Evolutionary conservation across 2,329 filamentous ascomycete genomes (phyloP).

Genomic region (Bimuria novae-zelandiae): DNA sequence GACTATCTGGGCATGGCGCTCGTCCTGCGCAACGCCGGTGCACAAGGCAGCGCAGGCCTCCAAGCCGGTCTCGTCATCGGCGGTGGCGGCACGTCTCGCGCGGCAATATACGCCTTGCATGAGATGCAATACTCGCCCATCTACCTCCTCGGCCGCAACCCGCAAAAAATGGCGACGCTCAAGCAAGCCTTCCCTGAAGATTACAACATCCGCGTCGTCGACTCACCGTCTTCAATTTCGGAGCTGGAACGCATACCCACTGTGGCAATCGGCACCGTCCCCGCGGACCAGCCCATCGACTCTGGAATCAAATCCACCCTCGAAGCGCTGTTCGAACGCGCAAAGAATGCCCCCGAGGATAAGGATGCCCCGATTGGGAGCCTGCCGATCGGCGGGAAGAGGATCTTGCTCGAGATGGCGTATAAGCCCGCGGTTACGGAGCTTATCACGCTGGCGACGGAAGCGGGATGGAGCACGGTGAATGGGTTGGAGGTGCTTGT

Average conservation of each 20-base stretch:
- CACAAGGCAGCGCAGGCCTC: constrained; percentile 38
- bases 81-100: constrained; percentile 87
- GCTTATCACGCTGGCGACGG: constrained; percentile 80
- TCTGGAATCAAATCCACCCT: constrained; percentile 69
- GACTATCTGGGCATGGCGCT: constrained; percentile 93
- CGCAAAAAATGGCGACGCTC: constrained; percentile 69
- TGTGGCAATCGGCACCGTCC: constrained; percentile 88
- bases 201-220: constrained; percentile 67
- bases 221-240: constrained; percentile 56
- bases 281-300: constrained; percentile 84
- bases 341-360: constrained; percentile 21
- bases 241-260: constrained; percentile 57
- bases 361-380: constrained; percentile 25
- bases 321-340: constrained; percentile 54
- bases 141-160: constrained; percentile 81
- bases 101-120: constrained; percentile 86
- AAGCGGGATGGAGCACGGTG: constrained; percentile 79
- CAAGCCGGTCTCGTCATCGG: constrained; percentile 80
- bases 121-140: constrained; percentile 83
- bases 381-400: constrained; percentile 36
- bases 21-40: constrained; percentile 71
- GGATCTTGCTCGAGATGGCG: constrained; percentile 86
- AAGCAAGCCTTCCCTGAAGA: constrained; percentile 72
- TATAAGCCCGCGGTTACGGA: constrained; percentile 87
- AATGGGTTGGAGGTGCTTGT: constrained; percentile 87